A percentile compares a stretch with the other conserved stretches of the same genome.
Conservation (phyloP, 371 early-diverging fungal species). For the Mortierella sp. region DNA sequence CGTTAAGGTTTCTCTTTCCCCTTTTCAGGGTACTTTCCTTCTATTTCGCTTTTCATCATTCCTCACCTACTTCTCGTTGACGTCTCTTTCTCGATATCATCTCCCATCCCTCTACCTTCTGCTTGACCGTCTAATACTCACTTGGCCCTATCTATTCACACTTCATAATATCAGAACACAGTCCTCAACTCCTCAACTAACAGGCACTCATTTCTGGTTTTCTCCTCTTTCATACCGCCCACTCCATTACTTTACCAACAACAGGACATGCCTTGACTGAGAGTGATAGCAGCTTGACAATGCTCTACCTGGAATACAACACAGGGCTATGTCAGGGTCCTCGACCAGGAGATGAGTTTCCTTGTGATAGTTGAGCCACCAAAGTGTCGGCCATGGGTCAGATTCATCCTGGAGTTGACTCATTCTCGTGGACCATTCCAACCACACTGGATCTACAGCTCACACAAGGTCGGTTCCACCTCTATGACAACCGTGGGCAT, state of each 20-base stretch:
- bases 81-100: too few relatives aligned
- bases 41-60: too few relatives aligned
- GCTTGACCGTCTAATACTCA: too few relatives aligned
- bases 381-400: conserved; percentile 31
- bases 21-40: neutral
- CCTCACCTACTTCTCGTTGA: too few relatives aligned
- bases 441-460: conserved; percentile 37
- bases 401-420: conserved; percentile 9
- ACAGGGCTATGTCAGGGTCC: conserved; percentile 33
- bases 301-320: conserved; percentile 44
- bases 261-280: conserved; percentile 21
- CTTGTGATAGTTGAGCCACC: conserved; percentile 35
- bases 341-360: conserved; percentile 19
- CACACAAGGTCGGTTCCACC: conserved; percentile 30
- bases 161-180: too few relatives aligned
- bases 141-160: too few relatives aligned
- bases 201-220: too few relatives aligned
- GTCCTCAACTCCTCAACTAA: too few relatives aligned
- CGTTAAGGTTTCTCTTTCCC: neutral
- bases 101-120: too few relatives aligned
- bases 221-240: neutral
- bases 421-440: conserved; percentile 33
- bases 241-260: neutral
- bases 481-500: conserved; percentile 38
- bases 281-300: conserved; percentile 25